Conservation (phyloP, 805 yeast genomes). For the Kuraishia piskuri region DNA sequence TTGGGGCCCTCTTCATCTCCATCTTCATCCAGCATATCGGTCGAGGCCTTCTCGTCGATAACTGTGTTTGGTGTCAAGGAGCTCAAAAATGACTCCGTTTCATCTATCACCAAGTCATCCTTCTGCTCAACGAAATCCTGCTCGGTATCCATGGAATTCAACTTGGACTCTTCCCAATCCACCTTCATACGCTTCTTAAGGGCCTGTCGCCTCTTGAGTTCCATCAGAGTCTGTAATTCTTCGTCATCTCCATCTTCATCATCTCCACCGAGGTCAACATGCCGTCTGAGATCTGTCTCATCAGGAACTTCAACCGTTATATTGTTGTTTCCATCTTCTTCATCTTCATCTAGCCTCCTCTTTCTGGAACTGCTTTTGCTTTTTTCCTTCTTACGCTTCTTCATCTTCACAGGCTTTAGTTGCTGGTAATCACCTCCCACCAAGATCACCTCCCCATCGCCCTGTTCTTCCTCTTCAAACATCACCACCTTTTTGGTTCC, state of each 20-base stretch:
- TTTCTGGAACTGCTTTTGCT: constrained; percentile 8
- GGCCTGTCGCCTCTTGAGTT: constrained; percentile 17
- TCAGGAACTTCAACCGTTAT: not conserved
- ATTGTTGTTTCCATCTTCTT: constrained; percentile 2
- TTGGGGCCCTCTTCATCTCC: not conserved
- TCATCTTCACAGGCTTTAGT: constrained; percentile 21
- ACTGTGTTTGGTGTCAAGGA: not conserved
- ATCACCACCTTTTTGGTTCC: not conserved
- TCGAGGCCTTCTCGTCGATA: not conserved
- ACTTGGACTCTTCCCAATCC: constrained; percentile 3
- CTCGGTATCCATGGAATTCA: not conserved
- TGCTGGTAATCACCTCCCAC: constrained; percentile 2
- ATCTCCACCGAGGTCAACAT: constrained; percentile 16
- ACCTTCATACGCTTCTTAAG: constrained; percentile 16
- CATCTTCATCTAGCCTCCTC: constrained; percentile 12
- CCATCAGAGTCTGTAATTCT: constrained; percentile 19
- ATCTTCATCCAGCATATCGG: not conserved
- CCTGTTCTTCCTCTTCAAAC: constrained; percentile 15
- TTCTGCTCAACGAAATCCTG: not conserved
- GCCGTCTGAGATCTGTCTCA: constrained; percentile 12
- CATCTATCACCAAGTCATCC: not conserved
- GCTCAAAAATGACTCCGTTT: not conserved
- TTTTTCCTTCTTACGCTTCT: constrained; percentile 18
- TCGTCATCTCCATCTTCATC: constrained; percentile 19
- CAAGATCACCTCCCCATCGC: constrained; percentile 4